phyloP scores from a whole-genome alignment of 2,329 filamentous ascomycete species.

The Epichloe hybrida region DNA sequence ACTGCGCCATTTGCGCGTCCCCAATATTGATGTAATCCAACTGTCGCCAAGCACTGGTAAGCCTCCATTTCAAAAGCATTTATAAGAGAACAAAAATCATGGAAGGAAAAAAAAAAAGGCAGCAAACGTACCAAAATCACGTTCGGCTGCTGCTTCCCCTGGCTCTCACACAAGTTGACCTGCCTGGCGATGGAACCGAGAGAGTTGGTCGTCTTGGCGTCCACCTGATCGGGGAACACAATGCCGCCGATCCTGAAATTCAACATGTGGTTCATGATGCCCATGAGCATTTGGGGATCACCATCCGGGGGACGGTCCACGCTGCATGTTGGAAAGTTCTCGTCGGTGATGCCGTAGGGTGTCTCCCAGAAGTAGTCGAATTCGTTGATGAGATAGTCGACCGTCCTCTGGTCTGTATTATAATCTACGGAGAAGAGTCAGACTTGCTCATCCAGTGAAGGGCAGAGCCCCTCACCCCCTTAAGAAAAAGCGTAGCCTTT shows the following conservation, averaged over 20 bases:
- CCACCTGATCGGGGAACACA: conserved; percentile 20
- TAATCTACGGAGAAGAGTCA: conserved; percentile 38
- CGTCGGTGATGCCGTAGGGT: conserved; percentile 47
- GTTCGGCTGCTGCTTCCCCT: conserved; percentile 15
- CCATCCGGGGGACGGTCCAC: conserved; percentile 44
- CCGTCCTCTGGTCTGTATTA: conserved; percentile 30
- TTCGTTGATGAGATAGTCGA: conserved; percentile 51
- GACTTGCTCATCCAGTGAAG: not conserved
- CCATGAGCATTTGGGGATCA: conserved; percentile 27
- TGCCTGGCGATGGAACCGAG: conserved; percentile 16
- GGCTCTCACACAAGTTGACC: conserved; percentile 15
- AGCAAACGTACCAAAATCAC: conserved; percentile 19
- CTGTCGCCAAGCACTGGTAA: conserved; percentile 13
- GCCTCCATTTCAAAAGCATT: conserved; percentile 5
- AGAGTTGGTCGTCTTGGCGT: conserved; percentile 22
- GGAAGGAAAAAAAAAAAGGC: not conserved
- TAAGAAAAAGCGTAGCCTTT: not conserved
- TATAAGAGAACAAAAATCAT: not conserved
- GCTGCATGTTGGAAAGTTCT: conserved; percentile 48
- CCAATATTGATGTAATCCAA: conserved; percentile 30
- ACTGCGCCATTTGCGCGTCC: conserved; percentile 24
- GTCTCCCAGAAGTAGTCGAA: conserved; percentile 62
- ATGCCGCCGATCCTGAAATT: conserved; percentile 19
- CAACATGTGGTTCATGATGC: conserved; percentile 28
- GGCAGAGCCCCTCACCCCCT: too few relatives aligned